phyloP scores from a whole-genome alignment of 73 alveolate genomes.

The Tetrahymena elliotti region DNA sequence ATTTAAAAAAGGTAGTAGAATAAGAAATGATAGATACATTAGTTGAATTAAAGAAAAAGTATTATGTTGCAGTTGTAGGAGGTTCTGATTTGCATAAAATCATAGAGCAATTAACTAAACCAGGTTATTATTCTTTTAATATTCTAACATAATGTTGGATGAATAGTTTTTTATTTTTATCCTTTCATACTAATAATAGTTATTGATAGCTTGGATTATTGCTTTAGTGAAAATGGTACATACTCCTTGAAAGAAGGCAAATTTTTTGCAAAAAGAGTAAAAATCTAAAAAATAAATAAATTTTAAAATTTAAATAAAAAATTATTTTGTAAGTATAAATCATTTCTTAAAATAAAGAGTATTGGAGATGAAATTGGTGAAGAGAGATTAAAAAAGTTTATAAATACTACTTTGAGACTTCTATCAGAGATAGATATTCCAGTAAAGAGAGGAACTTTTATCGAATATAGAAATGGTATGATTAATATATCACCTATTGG shows the following conservation, averaged over 20 bases:
- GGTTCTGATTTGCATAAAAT: constrained; percentile 87
- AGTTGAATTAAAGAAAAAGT: constrained; percentile 36
- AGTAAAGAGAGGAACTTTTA: constrained; percentile 91
- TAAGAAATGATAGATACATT: constrained; percentile 75
- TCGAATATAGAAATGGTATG: constrained; percentile 92
- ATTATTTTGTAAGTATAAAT: constrained; percentile 1
- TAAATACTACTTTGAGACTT: constrained; percentile 76
- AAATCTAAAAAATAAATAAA: neutral
- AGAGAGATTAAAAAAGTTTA: constrained; percentile 60
- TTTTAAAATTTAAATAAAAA: neutral
- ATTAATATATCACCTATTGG: constrained; percentile 93
- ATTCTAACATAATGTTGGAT: neutral
- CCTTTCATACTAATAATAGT: neutral
- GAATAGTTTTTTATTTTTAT: neutral
- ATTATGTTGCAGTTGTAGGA: constrained; percentile 87
- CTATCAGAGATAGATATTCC: constrained; percentile 91
- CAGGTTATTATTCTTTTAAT: constrained; percentile 1
- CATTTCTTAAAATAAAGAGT: constrained; percentile 28
- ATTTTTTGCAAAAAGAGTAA: constrained; percentile 16
- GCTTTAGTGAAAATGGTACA: constrained; percentile 88
- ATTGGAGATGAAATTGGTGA: constrained; percentile 64
- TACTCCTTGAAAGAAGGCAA: constrained; percentile 54
- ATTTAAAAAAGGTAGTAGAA: constrained; percentile 30
- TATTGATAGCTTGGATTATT: constrained; percentile 51
- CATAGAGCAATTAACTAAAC: constrained; percentile 67